Evolutionary conservation across 1,284 basidiomycete genomes (phyloP).

Genomic region (Meira nashicola): DNA sequence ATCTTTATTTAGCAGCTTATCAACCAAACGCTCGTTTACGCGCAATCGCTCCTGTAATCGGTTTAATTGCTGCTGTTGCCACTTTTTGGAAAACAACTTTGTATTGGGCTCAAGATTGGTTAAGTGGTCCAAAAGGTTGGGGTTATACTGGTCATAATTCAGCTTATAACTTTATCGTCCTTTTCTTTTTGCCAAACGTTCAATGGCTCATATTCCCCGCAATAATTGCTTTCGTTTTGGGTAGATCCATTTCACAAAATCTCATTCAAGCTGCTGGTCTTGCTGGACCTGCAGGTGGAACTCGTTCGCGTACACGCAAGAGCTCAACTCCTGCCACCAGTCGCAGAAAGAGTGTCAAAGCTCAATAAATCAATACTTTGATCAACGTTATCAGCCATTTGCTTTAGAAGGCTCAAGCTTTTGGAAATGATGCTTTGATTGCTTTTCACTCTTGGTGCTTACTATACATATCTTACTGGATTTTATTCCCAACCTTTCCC

Average conservation of each 20-base stretch:
- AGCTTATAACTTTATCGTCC: slow-evolving; percentile 54
- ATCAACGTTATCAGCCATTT: neutral
- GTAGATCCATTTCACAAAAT: slow-evolving; percentile 19
- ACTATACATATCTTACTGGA: no score
- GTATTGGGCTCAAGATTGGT: slow-evolving; percentile 51
- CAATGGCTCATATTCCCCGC: slow-evolving; percentile 69
- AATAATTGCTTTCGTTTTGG: slow-evolving; percentile 57
- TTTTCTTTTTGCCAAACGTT: slow-evolving; percentile 74
- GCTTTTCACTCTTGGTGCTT: no score
- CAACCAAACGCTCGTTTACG: slow-evolving; percentile 54
- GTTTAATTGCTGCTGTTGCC: slow-evolving; percentile 68
- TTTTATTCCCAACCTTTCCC: no score
- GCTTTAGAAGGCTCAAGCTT: no score
- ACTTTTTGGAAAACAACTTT: slow-evolving; percentile 77
- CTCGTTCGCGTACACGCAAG: slow-evolving; percentile 1
- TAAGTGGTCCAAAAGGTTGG: slow-evolving; percentile 39
- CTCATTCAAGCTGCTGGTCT: slow-evolving; percentile 32
- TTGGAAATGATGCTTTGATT: no score
- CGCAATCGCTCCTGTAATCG: slow-evolving; percentile 64
- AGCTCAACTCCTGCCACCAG: no score
- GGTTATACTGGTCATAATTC: slow-evolving; percentile 75
- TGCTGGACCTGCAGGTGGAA: slow-evolving; percentile 11
- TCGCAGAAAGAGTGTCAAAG: slow-evolving; percentile 7
- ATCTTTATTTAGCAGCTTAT: slow-evolving; percentile 70
- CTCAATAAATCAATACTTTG: neutral